Evolutionary conservation across 1,284 basidiomycete genomes (phyloP).

Genomic region (Trichosporon faecale): DNA sequence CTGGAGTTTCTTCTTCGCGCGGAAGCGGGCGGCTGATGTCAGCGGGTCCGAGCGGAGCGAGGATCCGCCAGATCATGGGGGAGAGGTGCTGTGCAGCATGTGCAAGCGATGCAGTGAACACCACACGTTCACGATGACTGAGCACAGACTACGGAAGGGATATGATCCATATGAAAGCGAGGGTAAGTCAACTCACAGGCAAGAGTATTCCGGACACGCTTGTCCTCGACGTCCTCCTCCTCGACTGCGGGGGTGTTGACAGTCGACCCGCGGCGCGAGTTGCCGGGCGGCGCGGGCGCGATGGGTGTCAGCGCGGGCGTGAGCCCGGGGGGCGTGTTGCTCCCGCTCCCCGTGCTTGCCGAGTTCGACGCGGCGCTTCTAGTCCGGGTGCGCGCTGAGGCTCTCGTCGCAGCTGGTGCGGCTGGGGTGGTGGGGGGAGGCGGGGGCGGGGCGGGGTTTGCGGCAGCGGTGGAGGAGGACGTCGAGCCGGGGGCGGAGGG

Average conservation of each 20-base stretch:
- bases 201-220: slow-evolving; percentile 36
- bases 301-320: neutral
- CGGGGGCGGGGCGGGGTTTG: neutral
- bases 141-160: too few relatives aligned
- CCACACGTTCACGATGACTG: too few relatives aligned
- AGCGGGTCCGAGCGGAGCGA: neutral
- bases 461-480: neutral
- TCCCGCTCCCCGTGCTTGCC: neutral
- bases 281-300: neutral
- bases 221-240: slow-evolving; percentile 33
- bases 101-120: too few relatives aligned
- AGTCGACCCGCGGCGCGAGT: neutral
- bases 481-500: neutral
- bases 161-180: too few relatives aligned
- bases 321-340: neutral
- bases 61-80: too few relatives aligned
- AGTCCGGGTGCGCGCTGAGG: neutral
- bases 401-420: neutral
- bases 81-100: too few relatives aligned
- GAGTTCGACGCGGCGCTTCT: neutral
- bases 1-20: slow-evolving; percentile 37
- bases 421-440: too few relatives aligned
- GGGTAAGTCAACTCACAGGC: slow-evolving; percentile 38
- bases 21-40: slow-evolving; percentile 35
- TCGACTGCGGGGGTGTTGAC: neutral